phyloP scores from a whole-genome alignment of 2,329 filamentous ascomycete genomes.

The Cordyceps cateniannulata region DNA sequence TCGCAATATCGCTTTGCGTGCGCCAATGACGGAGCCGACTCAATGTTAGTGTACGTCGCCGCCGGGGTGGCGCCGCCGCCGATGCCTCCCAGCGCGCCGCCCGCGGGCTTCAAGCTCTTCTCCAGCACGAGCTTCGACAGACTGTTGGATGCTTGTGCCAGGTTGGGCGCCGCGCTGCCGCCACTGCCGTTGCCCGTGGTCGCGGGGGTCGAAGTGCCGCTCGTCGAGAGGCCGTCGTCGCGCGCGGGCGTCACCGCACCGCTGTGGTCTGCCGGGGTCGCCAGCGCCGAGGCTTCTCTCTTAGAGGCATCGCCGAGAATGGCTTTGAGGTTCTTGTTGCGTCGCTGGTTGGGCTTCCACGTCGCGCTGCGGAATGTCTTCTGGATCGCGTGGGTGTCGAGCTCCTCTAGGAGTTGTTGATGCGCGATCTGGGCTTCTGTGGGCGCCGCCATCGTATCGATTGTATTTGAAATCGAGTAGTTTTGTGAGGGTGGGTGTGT shows the following conservation, averaged over 20 bases:
- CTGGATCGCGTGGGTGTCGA: slow-evolving; percentile 80
- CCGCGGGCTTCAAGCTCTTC: slow-evolving; percentile 55
- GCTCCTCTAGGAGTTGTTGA: slow-evolving; percentile 77
- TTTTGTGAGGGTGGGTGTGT: neutral
- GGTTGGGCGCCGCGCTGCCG: slow-evolving; percentile 52
- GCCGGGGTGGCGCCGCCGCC: slow-evolving; percentile 46
- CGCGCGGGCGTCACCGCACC: slow-evolving; percentile 62
- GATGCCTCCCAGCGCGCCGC: slow-evolving; percentile 7
- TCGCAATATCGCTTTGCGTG: slow-evolving; percentile 91
- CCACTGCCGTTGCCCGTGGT: slow-evolving; percentile 53
- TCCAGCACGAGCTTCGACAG: slow-evolving; percentile 83
- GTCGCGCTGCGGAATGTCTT: slow-evolving; percentile 85
- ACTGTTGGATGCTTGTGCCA: slow-evolving; percentile 83
- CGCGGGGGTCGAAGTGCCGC: slow-evolving; percentile 50
- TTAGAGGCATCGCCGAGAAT: slow-evolving; percentile 84
- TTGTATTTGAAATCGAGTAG: neutral
- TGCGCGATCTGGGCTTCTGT: slow-evolving; percentile 74
- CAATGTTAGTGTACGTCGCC: slow-evolving; percentile 93
- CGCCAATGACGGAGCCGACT: slow-evolving; percentile 82
- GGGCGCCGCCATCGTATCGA: slow-evolving; percentile 47
- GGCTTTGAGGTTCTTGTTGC: slow-evolving; percentile 98
- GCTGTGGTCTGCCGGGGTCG: slow-evolving; percentile 68
- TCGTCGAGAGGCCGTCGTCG: slow-evolving; percentile 50
- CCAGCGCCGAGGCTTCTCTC: slow-evolving; percentile 81
- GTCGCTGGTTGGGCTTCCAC: slow-evolving; percentile 89